A percentile compares a stretch with the other conserved stretches of the same genome.
Evolutionary conservation across 768 basidiomycete species (phyloP).

Genomic region (Mycena haematopus): DNA sequence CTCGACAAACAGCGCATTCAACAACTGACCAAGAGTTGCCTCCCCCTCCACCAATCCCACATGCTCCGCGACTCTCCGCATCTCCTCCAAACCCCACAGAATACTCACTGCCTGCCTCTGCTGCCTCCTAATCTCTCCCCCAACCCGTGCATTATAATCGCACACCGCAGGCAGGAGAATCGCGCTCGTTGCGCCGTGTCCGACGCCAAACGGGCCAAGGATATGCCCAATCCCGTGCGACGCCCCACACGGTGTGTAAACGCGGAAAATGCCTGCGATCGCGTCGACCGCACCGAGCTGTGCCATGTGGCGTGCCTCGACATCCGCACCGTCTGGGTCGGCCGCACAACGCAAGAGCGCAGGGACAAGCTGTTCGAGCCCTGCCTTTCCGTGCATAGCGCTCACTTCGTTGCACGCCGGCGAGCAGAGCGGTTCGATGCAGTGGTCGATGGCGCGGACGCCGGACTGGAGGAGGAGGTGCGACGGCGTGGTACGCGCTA

Average conservation of each 20-base stretch:
- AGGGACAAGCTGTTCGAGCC: background rate
- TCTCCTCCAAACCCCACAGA: conserved; percentile 3
- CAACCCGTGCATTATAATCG: background rate
- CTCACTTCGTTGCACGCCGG: conserved; percentile 1
- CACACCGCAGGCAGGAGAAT: conserved; percentile 16
- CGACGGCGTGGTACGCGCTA: background rate
- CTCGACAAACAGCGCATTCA: background rate
- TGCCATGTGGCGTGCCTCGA: conserved; percentile 1
- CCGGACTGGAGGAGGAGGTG: background rate
- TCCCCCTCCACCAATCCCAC: background rate
- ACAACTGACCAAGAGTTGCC: conserved; percentile 2
- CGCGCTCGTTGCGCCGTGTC: conserved; percentile 7
- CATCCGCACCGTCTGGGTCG: background rate
- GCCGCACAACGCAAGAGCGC: background rate
- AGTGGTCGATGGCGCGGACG: background rate
- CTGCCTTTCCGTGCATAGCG: conserved; percentile 4
- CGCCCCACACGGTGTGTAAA: background rate
- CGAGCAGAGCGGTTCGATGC: conserved; percentile 7
- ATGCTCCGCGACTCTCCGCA: conserved; percentile 7
- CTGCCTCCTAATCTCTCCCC: background rate
- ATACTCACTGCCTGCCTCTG: background rate
- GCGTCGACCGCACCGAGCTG: conserved; percentile 1
- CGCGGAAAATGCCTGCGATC: background rate
- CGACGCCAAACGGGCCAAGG: conserved; percentile 14
- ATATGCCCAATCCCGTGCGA: conserved; percentile 16